Evolutionary conservation across 192 early-diverging fungal genomes (phyloP).

Genomic region (Backusella mclennaniae): DNA sequence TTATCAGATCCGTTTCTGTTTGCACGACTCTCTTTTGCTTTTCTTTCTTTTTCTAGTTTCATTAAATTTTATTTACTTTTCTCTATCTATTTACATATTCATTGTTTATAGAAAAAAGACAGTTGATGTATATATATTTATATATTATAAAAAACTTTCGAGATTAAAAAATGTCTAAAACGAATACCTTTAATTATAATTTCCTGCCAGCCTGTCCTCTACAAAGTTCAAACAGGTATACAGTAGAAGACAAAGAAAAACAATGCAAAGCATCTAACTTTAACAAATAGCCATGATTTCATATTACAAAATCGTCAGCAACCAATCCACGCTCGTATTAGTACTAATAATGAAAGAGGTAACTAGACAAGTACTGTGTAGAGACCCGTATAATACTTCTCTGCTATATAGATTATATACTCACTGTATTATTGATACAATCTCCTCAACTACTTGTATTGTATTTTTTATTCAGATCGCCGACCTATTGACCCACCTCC

Average conservation of each 20-base stretch:
- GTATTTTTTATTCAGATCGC: constrained; percentile 23
- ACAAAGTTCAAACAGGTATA: not conserved
- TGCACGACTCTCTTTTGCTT: not conserved
- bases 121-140: not conserved
- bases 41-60: not conserved
- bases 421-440: not conserved
- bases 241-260: not conserved
- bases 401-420: too few species aligned
- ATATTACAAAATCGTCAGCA: constrained; percentile 20
- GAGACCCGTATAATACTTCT: too few species aligned
- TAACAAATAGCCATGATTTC: not conserved
- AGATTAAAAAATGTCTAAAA: not conserved
- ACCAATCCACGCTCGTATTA: constrained; percentile 27
- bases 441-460: not conserved
- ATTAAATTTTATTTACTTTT: not conserved
- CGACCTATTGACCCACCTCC: constrained; percentile 33
- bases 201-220: not conserved
- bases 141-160: not conserved
- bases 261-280: not conserved
- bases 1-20: not conserved
- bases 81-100: not conserved
- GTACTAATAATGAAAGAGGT: constrained; percentile 38
- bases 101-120: not conserved
- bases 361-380: not conserved
- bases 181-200: not conserved